Base-by-base conservation (phyloP, 2,329 filamentous ascomycete genomes). In the Helotiales sp. region DNA sequence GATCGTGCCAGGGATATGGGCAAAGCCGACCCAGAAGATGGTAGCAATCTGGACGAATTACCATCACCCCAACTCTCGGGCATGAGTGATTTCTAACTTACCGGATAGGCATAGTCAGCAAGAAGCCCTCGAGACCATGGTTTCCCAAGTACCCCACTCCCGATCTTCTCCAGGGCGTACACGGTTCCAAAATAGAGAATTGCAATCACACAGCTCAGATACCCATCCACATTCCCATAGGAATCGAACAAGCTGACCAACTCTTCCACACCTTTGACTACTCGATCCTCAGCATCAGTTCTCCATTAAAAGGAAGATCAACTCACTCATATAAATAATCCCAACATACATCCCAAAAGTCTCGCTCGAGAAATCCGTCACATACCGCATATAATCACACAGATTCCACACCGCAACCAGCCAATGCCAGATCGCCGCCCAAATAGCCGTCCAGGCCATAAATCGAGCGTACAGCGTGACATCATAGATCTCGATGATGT, bases 311-410 rank as follows among this genome's bases (percentile, higher is more conserved):
- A 6, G n/a, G n/a, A 47, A 22, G 37, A 26, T 17, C 20, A 22
- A 26, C 62, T 59, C 50, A 64, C 62, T 64, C 62, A 64, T 47
- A 20, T 64, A 64, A 49, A 64, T 64, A 40, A 64, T 64, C 15
- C 62, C 62, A 49, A 64, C 62, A 64, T 64, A 64, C 52, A 64
- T 59, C 17, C 62, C 62, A 28, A 64, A 64, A 20, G 52, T 50
- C 52, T 64, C 62, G 15, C 52, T 64, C 15, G 62, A 64, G 40
- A 59, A 64, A 65, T 86, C 84, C 1, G 85, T 87, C 32, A 87
- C 83, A 70, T 86, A 86, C 6, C 84, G 81, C 84, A 87, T 86
- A 72, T 86, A 86, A 71, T 87, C 83, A 72, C 84, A 86, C 45
- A 80, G 76, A 66, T 87, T 87, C 62, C 81, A 81, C 26, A 85